These are phyloP conservation scores for Cryphonectria nitschkei DNA, from an alignment of 2,329 filamentous ascomycete genomes.

Conservation along the genomic window DNA sequence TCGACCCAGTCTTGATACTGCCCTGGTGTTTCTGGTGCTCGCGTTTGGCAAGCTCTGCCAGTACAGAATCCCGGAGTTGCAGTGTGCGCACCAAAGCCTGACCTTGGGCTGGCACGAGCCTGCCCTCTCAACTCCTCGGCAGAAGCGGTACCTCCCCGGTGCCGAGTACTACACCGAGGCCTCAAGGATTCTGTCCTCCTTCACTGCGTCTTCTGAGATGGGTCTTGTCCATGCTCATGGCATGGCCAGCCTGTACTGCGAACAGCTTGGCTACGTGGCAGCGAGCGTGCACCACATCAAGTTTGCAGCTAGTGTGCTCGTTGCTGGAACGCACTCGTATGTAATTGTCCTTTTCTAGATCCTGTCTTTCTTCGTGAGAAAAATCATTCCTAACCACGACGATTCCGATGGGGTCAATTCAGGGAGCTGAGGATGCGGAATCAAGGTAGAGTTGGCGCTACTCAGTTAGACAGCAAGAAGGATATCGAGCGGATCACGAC, in stretches of 20 bases:
- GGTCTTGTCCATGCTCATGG: neutral
- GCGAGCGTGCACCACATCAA: neutral
- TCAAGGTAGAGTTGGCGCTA: too few species aligned
- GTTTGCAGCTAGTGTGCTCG: neutral
- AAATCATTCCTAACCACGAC: neutral
- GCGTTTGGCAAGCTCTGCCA: neutral
- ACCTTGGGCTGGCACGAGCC: neutral
- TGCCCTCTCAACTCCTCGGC: neutral
- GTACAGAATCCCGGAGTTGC: neutral
- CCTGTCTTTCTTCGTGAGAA: neutral
- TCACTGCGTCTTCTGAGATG: neutral
- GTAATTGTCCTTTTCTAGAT: neutral
- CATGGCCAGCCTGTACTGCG: neutral
- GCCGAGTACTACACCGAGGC: neutral
- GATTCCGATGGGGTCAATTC: too few species aligned
- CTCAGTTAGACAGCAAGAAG: too few species aligned
- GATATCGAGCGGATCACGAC: neutral
- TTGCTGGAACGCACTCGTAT: neutral
- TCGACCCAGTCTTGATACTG: neutral
- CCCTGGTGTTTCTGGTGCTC: neutral
- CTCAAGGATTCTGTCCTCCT: neutral
- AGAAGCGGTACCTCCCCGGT: too few species aligned
- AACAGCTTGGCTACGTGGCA: neutral
- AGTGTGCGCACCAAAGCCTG: too few species aligned
- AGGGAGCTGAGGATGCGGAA: neutral